Conservation (phyloP, 2,329 filamentous ascomycete species). For the Fusarium dimerum region DNA sequence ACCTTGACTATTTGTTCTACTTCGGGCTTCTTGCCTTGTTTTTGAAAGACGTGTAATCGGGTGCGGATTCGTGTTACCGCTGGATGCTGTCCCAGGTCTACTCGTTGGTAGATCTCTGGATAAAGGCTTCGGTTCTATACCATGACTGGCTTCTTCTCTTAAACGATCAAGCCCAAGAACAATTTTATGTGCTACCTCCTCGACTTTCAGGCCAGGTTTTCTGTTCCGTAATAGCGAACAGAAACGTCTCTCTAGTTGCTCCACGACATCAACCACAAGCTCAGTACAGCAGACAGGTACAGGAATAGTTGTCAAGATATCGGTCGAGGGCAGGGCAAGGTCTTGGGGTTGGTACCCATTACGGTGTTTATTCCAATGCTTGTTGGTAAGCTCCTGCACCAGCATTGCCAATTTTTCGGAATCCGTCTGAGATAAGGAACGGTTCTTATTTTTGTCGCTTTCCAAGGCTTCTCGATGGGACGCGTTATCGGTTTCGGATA, state of each 20-base stretch:
- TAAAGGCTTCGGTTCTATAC: slow-evolving; percentile 15
- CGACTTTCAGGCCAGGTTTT: slow-evolving; percentile 41
- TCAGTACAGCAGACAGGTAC: slow-evolving; percentile 50
- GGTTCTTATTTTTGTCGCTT: slow-evolving; percentile 1
- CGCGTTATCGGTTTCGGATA: slow-evolving; percentile 47
- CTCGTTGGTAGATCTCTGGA: slow-evolving; percentile 13
- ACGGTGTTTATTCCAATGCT: slow-evolving; percentile 50
- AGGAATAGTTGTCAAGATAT: slow-evolving; percentile 32
- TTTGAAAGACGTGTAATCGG: slow-evolving; percentile 25
- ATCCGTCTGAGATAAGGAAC: slow-evolving; percentile 11
- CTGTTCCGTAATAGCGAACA: slow-evolving; percentile 49
- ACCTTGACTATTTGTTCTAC: slow-evolving; percentile 16
- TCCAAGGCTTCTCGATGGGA: slow-evolving; percentile 45
- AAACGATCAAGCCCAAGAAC: slow-evolving; percentile 36
- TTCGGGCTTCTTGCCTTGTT: slow-evolving; percentile 16
- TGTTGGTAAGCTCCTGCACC: slow-evolving; percentile 44
- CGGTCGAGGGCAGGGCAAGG: slow-evolving; percentile 28
- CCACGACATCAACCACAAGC: slow-evolving; percentile 47
- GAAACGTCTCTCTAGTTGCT: slow-evolving; percentile 50
- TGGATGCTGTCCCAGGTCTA: slow-evolving; percentile 20
- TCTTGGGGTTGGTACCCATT: slow-evolving; percentile 37
- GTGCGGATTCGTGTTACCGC: slow-evolving; percentile 11
- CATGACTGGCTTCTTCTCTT: slow-evolving; percentile 16
- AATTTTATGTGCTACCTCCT: slow-evolving; percentile 48
- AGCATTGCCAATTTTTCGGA: slow-evolving; percentile 31